Evolutionary conservation across 768 basidiomycete genomes (phyloP).

Genomic region (Daedaleopsis sinensis): DNA sequence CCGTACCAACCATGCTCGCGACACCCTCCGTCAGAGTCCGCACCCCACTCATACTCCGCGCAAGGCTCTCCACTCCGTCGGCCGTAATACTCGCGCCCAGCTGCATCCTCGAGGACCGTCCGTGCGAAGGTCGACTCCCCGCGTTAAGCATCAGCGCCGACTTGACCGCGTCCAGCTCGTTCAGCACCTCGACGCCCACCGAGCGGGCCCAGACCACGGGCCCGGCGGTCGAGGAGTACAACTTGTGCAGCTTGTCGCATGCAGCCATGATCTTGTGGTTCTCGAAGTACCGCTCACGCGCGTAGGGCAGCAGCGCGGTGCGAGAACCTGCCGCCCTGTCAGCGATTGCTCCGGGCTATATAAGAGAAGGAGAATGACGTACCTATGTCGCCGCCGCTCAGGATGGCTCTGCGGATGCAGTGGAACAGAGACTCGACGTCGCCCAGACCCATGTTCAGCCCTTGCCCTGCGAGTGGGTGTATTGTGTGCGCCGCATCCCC

Average conservation of each 20-base stretch:
- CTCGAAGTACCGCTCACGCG: constrained; percentile 77
- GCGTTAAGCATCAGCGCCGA: constrained; percentile 79
- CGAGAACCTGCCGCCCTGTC: constrained; percentile 56
- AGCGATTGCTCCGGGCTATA: constrained; percentile 31
- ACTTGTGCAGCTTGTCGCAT: constrained; percentile 87
- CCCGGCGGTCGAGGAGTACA: constrained; percentile 70
- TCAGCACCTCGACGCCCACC: constrained; percentile 67
- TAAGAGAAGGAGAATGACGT: constrained; percentile 33
- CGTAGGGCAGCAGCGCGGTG: constrained; percentile 76
- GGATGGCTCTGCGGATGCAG: constrained; percentile 56
- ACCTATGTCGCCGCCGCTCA: constrained; percentile 84
- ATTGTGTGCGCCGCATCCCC: constrained; percentile 97
- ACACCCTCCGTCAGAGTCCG: constrained; percentile 33
- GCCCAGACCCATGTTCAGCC: constrained; percentile 89
- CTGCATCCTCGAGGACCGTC: constrained; percentile 10
- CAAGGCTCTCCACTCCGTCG: constrained; percentile 46
- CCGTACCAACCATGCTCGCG: constrained; percentile 15
- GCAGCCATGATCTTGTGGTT: constrained; percentile 88
- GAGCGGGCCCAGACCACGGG: constrained; percentile 87
- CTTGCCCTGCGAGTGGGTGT: constrained; percentile 96
- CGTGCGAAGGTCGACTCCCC: constrained; percentile 19
- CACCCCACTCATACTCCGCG: constrained; percentile 38
- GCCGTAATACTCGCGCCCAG: constrained; percentile 35
- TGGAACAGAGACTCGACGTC: constrained; percentile 78
- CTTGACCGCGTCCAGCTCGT: constrained; percentile 86